A percentile compares a stretch with the other conserved stretches of the same genome.
These are phyloP conservation scores for Anethum foeniculum DNA, from an alignment of 140 eudicot genomes.

Conservation along the genomic window DNA sequence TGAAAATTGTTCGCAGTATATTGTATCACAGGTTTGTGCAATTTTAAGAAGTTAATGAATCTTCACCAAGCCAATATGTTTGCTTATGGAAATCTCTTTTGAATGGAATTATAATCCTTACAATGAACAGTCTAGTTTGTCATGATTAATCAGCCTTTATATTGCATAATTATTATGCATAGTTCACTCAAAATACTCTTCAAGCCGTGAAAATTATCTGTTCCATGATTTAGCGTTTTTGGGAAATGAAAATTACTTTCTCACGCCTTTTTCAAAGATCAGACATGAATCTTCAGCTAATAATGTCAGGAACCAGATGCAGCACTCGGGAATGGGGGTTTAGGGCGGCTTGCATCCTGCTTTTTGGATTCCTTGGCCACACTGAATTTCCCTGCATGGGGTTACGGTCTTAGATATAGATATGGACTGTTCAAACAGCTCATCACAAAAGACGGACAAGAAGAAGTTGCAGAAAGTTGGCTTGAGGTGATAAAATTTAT, in stretches of 20 bases:
- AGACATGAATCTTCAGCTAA: conserved; percentile 11
- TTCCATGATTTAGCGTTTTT: background rate
- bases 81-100: background rate
- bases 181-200: background rate
- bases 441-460: conserved; percentile 70
- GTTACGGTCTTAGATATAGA: conserved; percentile 62
- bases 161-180: background rate
- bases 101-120: background rate
- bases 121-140: background rate
- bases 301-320: conserved; percentile 51
- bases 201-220: background rate
- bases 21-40: background rate
- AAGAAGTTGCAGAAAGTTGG: conserved; percentile 75
- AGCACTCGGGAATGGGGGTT: conserved; percentile 58
- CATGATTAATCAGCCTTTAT: background rate
- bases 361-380: conserved; percentile 63
- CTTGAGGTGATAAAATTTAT: conserved; percentile 38
- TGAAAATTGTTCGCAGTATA: background rate
- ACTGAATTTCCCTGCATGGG: conserved; percentile 71
- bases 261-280: background rate
- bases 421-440: conserved; percentile 56
- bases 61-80: background rate
- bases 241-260: background rate
- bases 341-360: conserved; percentile 52
- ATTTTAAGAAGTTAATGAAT: background rate